Evolutionary conservation across 2,329 filamentous ascomycete genomes (phyloP).

Genomic region (Mycocentrospora acerina): DNA sequence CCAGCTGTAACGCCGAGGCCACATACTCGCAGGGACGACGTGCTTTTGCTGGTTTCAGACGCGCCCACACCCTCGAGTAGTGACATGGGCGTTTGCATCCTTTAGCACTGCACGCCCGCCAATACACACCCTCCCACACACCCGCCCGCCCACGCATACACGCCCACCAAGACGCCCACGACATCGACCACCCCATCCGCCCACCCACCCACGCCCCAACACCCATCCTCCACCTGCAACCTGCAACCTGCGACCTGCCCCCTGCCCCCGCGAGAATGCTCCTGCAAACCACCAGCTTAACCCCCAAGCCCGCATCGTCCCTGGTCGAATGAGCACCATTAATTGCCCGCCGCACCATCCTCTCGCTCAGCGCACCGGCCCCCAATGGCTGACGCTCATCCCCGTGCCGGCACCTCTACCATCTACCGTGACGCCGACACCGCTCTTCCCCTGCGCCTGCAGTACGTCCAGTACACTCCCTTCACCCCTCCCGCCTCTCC

Average conservation of each 20-base stretch:
- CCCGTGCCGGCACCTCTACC: constrained; percentile 17
- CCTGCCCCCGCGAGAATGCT: constrained; percentile 27
- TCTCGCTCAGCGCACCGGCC: constrained; percentile 12
- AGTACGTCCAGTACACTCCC: constrained; percentile 27
- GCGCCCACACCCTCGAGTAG: too few relatives aligned
- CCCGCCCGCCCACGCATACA: too few relatives aligned
- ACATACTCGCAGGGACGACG: too few relatives aligned
- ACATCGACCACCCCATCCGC: not conserved
- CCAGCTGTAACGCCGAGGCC: too few relatives aligned
- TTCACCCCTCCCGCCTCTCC: constrained; percentile 40
- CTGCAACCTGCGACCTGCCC: too few relatives aligned
- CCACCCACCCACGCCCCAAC: not conserved
- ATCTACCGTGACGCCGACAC: constrained; percentile 8
- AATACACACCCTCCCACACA: too few relatives aligned
- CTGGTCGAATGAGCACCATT: constrained; percentile 33
- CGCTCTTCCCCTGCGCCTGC: constrained; percentile 12
- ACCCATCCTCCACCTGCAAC: not conserved
- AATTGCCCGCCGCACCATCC: constrained; percentile 8
- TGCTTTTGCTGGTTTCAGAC: too few relatives aligned
- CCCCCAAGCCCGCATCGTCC: constrained; percentile 18
- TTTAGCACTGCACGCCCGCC: too few relatives aligned
- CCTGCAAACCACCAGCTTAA: constrained; percentile 14
- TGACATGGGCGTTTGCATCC: too few relatives aligned
- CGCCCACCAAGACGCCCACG: not conserved
- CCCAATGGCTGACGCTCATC: constrained; percentile 33